Conservation (phyloP, 306 rosid species). For the Neltuma alba region DNA sequence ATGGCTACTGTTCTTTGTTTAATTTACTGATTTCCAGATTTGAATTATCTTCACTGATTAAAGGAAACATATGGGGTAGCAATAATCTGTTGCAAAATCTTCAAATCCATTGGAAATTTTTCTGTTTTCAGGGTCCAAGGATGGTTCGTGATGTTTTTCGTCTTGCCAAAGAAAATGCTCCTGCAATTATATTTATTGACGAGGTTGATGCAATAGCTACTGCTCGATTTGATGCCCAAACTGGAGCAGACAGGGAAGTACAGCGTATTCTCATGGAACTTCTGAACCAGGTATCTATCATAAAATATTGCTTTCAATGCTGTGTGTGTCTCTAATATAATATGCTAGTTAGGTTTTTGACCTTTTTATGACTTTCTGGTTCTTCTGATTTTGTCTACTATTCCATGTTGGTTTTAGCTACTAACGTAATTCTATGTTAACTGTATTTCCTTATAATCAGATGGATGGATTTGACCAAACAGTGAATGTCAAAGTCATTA, state of each 20-base stretch:
- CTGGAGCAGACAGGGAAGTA: slow-evolving; percentile 99
- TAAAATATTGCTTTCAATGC: slow-evolving; percentile 16
- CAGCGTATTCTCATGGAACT: slow-evolving; percentile 99
- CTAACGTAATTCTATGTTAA: slow-evolving; percentile 3
- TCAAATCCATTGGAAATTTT: slow-evolving; percentile 28
- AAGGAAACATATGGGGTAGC: slow-evolving; percentile 8
- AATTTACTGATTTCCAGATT: neutral
- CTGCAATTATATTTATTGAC: slow-evolving; percentile 96
- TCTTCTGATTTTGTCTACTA: slow-evolving; percentile 7
- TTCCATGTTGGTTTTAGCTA: slow-evolving; percentile 1
- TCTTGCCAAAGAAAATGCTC: slow-evolving; percentile 98
- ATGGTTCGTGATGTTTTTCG: slow-evolving; percentile 99
- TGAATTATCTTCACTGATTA: neutral
- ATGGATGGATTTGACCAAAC: slow-evolving; percentile 99
- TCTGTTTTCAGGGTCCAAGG: slow-evolving; percentile 73
- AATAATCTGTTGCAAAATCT: neutral
- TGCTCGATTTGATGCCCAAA: slow-evolving; percentile 98
- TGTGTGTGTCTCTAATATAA: neutral
- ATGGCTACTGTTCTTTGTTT: slow-evolving; percentile 13
- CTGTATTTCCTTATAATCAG: slow-evolving; percentile 43
- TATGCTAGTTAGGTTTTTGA: neutral
- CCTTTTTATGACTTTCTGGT: slow-evolving; percentile 1
- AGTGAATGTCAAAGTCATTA: slow-evolving; percentile 95
- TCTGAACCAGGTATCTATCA: slow-evolving; percentile 72
- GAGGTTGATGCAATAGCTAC: slow-evolving; percentile 99